These are phyloP conservation scores for Dictyostelium firmibasis DNA, from an alignment of 78 protist species.

Conservation along the genomic window DNA sequence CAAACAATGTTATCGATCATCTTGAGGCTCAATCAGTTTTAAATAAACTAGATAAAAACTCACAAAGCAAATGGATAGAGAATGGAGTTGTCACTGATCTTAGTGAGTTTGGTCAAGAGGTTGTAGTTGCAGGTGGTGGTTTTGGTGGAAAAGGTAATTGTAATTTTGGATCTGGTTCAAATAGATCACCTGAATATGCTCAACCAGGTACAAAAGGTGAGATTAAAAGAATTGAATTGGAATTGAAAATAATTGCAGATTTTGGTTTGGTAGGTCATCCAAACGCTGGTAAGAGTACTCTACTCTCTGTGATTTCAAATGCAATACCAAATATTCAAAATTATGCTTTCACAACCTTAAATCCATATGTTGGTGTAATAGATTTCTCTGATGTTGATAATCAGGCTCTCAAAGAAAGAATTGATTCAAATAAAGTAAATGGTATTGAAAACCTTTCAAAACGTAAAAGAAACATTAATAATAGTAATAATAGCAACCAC, in stretches of 20 bases:
- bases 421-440: neutral
- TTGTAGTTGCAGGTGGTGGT: conserved; percentile 43
- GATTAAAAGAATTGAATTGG: conserved; percentile 46
- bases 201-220: conserved; percentile 79
- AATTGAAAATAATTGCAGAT: conserved; percentile 83
- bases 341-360: conserved; percentile 87
- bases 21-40: neutral
- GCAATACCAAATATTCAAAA: conserved; percentile 82
- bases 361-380: conserved; percentile 86
- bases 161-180: conserved; percentile 64
- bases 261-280: conserved; percentile 88
- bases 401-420: neutral
- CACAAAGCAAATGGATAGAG: neutral
- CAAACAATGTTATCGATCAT: neutral
- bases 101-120: conserved; percentile 22
- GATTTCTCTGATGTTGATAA: conserved; percentile 4
- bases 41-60: neutral
- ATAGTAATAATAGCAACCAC: no score
- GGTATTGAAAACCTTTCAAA: neutral
- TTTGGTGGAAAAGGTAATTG: conserved; percentile 76
- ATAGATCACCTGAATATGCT: conserved; percentile 65
- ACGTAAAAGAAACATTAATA: neutral
- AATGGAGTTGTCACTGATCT: neutral
- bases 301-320: conserved; percentile 69
- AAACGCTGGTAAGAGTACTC: conserved; percentile 88